Evolutionary conservation across 2,329 filamentous ascomycete species (phyloP).

Genomic region (Chaetomiaceae sp.): DNA sequence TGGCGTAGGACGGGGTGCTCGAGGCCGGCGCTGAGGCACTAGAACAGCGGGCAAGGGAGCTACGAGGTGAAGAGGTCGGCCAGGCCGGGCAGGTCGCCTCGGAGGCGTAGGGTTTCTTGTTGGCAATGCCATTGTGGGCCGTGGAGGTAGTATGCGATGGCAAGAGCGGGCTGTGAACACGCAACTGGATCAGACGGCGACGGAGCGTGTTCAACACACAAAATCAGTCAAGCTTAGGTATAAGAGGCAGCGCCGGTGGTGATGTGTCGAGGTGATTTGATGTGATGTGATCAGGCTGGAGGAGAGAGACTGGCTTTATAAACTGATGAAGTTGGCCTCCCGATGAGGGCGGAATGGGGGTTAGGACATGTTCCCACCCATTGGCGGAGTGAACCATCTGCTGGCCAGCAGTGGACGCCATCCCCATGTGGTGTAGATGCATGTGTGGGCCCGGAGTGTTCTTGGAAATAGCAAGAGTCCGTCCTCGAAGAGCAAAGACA

Average conservation of each 20-base stretch:
- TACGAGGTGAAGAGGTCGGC: too few species aligned
- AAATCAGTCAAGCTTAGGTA: too few species aligned
- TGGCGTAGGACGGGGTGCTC: background rate
- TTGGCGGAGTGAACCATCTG: background rate
- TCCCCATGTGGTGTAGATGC: background rate
- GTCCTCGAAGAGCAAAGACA: background rate
- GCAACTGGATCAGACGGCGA: too few species aligned
- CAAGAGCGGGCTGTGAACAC: too few species aligned
- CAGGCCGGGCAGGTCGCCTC: background rate
- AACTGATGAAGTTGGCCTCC: too few species aligned
- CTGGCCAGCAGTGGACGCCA: background rate
- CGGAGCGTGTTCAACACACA: background rate
- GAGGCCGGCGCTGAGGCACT: background rate
- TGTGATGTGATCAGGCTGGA: background rate
- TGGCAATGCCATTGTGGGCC: background rate
- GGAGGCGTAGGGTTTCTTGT: background rate
- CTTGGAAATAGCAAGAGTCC: background rate
- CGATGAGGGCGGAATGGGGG: too few species aligned
- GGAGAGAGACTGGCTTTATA: background rate
- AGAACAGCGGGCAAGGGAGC: background rate
- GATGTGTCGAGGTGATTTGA: background rate
- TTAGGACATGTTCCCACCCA: too few species aligned
- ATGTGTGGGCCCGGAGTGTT: background rate
- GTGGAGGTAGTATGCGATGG: background rate
- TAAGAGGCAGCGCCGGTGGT: too few species aligned